Evolutionary conservation across 495 filamentous ascomycete species (phyloP).

Genomic region (Copromyces sp.): DNA sequence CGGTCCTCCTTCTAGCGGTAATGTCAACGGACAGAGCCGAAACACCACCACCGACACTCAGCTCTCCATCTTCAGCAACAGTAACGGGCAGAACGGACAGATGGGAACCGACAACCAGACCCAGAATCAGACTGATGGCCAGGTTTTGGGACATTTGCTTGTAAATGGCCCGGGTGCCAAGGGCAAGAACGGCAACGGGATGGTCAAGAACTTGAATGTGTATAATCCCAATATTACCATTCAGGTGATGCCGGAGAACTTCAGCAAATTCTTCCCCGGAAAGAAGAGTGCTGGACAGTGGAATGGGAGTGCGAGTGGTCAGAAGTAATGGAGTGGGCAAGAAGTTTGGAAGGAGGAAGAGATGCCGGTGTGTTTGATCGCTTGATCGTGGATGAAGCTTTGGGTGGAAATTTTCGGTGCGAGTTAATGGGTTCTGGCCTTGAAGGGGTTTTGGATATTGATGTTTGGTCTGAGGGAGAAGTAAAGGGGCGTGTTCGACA

Average conservation of each 20-base stretch:
- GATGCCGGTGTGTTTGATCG: background rate
- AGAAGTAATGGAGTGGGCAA: background rate
- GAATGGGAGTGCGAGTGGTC: too few relatives aligned
- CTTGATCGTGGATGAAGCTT: background rate
- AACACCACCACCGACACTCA: background rate
- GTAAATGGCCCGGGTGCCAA: background rate
- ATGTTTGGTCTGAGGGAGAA: background rate
- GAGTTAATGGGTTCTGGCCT: background rate
- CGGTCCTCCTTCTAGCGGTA: background rate
- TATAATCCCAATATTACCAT: background rate
- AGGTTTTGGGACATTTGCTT: background rate
- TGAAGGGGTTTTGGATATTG: background rate
- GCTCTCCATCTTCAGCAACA: background rate
- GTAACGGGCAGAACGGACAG: background rate
- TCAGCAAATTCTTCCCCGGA: background rate
- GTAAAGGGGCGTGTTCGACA: too few relatives aligned
- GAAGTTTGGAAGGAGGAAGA: background rate
- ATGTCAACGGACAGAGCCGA: background rate
- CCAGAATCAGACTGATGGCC: background rate
- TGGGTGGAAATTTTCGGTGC: background rate
- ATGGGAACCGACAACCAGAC: background rate
- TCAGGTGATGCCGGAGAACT: background rate
- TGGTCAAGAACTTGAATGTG: background rate
- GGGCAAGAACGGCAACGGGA: background rate
- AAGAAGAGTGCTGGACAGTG: too few relatives aligned